These are phyloP conservation scores for Lactarius hengduanensis DNA, from an alignment of 768 basidiomycete genomes.

Conservation along the genomic window DNA sequence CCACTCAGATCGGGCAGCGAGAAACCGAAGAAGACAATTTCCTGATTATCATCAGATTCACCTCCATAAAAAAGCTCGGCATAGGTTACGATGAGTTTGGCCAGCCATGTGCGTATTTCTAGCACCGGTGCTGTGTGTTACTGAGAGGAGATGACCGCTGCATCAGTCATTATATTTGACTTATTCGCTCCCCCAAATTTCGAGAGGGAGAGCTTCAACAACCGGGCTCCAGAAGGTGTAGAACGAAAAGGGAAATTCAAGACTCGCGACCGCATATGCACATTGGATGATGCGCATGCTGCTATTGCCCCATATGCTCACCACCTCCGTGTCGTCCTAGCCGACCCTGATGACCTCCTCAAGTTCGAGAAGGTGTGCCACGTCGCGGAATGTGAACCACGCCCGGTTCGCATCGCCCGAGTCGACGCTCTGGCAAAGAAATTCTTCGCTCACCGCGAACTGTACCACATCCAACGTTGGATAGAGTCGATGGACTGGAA, in stretches of 20 bases:
- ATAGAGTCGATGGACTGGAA: constrained; percentile 55
- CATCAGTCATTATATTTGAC: constrained; percentile 24
- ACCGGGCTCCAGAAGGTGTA: constrained; percentile 43
- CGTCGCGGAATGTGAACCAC: constrained; percentile 43
- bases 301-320: constrained; percentile 67
- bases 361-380: constrained; percentile 56
- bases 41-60: constrained; percentile 21
- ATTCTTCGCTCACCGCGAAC: constrained; percentile 51
- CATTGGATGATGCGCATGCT: constrained; percentile 57
- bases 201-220: constrained; percentile 58
- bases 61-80: constrained; percentile 24
- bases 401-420: constrained; percentile 31
- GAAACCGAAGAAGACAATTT: constrained; percentile 20
- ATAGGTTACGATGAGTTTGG: constrained; percentile 19
- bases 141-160: not conserved
- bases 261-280: constrained; percentile 57
- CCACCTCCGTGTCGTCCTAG: constrained; percentile 63
- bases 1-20: constrained; percentile 19
- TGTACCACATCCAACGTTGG: constrained; percentile 47
- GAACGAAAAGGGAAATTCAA: constrained; percentile 40
- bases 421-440: constrained; percentile 50
- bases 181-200: constrained; percentile 53
- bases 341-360: constrained; percentile 48
- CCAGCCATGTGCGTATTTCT: constrained; percentile 12
- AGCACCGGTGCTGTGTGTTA: too few relatives aligned